Percentiles rank a stretch among this genome's conserved stretches.
phyloP scores from a whole-genome alignment of 768 basidiomycete genomes.

The Trametes sanguinea region DNA sequence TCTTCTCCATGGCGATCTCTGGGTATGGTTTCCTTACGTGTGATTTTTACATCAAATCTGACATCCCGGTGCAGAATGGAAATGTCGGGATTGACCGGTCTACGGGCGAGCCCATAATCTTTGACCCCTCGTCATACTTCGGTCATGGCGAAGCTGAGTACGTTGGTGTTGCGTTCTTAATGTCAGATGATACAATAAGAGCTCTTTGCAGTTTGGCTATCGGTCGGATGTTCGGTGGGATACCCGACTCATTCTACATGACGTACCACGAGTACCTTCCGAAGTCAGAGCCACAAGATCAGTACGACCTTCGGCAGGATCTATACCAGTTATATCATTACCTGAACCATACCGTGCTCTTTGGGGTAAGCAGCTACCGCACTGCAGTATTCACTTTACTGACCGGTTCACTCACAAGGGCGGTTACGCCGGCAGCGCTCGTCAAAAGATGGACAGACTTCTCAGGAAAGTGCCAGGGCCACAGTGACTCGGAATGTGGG shows the following conservation, averaged over 20 bases:
- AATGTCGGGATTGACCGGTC: slow-evolving; percentile 62
- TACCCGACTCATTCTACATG: slow-evolving; percentile 61
- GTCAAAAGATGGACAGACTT: slow-evolving; percentile 45
- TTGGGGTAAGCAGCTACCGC: slow-evolving; percentile 56
- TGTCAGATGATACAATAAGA: neutral
- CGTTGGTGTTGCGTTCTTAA: slow-evolving; percentile 26
- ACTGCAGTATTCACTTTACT: neutral
- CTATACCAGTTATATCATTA: slow-evolving; percentile 85
- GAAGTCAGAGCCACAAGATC: slow-evolving; percentile 62
- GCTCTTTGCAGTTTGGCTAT: slow-evolving; percentile 59
- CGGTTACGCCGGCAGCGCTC: slow-evolving; percentile 56
- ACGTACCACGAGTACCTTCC: slow-evolving; percentile 65
- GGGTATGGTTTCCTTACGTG: slow-evolving; percentile 45
- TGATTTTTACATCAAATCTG: neutral
- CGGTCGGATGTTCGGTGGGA: slow-evolving; percentile 78
- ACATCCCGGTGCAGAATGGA: slow-evolving; percentile 53
- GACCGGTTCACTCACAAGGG: slow-evolving; percentile 31
- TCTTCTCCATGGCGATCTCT: slow-evolving; percentile 77
- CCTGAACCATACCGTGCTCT: slow-evolving; percentile 77
- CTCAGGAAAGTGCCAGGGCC: slow-evolving; percentile 40
- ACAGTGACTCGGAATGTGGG: neutral
- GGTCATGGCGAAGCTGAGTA: slow-evolving; percentile 86
- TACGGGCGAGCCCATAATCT: slow-evolving; percentile 65
- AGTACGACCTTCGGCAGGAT: slow-evolving; percentile 64
- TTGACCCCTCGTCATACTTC: slow-evolving; percentile 77